These are phyloP conservation scores for Flaveria floridana DNA, from an alignment of 140 eudicot genomes.

Conservation along the genomic window DNA sequence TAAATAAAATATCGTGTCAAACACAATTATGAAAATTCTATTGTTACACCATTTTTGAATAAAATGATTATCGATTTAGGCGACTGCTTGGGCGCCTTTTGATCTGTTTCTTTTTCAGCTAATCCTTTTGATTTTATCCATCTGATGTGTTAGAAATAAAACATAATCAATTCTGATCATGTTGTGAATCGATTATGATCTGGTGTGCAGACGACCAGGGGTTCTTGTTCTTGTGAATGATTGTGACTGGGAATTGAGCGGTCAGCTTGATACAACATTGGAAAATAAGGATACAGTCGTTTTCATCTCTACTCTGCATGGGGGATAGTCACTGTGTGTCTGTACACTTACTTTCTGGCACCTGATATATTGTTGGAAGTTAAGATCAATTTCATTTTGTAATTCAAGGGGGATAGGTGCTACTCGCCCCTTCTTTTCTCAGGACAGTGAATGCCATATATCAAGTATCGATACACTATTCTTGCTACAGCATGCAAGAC, in stretches of 20 bases:
- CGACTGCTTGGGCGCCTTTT: background rate
- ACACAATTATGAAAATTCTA: background rate
- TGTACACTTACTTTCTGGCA: background rate
- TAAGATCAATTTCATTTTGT: constrained; percentile 26
- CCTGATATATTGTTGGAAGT: constrained; percentile 64
- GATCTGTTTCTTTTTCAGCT: background rate
- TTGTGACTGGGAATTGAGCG: constrained; percentile 94
- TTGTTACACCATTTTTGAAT: background rate
- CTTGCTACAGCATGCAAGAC: background rate
- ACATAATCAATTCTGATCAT: background rate
- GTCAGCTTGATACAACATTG: constrained; percentile 84
- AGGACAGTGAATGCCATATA: background rate
- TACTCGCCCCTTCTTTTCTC: background rate
- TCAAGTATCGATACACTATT: background rate
- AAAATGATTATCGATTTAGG: background rate
- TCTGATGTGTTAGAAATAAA: background rate
- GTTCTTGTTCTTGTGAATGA: constrained; percentile 94
- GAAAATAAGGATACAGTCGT: constrained; percentile 88
- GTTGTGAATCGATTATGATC: background rate
- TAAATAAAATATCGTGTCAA: background rate
- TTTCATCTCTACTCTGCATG: constrained; percentile 92
- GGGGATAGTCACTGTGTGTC: constrained; percentile 47
- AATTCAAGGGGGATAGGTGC: background rate
- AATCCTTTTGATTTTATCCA: background rate
- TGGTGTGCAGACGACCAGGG: constrained; percentile 80